Conservation (phyloP, 345 rosid genomes). For the Citrus reticulata region DNA sequence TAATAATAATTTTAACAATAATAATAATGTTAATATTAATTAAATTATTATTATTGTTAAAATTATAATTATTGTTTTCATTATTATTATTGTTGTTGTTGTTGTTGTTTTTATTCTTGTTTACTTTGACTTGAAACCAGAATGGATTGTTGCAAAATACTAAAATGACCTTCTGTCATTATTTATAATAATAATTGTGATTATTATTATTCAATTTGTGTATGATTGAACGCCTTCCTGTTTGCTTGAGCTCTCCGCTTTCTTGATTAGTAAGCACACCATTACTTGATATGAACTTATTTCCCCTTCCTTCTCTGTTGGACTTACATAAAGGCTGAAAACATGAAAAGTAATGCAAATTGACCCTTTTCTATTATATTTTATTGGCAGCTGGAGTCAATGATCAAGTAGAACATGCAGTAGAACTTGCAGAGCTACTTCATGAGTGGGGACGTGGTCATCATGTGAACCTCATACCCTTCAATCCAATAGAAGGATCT, state of each 20-base stretch:
- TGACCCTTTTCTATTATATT: conserved; percentile 7
- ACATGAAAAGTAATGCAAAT: not conserved
- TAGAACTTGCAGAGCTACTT: conserved; percentile 80
- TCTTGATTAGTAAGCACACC: not conserved
- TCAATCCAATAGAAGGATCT: conserved; percentile 86
- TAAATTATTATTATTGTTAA: no score
- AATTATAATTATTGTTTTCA: no score
- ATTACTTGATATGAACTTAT: not conserved
- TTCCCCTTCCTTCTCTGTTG: not conserved
- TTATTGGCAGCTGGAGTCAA: conserved; percentile 78
- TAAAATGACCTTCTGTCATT: no score
- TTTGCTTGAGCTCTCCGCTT: conserved; percentile 5
- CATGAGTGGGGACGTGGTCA: conserved; percentile 73
- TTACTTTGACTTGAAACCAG: no score
- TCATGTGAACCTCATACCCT: conserved; percentile 93
- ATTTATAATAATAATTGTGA: no score
- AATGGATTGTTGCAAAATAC: no score
- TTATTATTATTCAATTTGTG: not conserved
- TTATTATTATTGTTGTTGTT: no score
- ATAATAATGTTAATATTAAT: no score
- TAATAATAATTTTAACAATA: no score
- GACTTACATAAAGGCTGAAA: not conserved
- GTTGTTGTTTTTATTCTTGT: no score
- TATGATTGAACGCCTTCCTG: not conserved
- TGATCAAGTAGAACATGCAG: conserved; percentile 71